Base-by-base conservation (phyloP, 352 stramenopile species). In the Albugo candida region DNA sequence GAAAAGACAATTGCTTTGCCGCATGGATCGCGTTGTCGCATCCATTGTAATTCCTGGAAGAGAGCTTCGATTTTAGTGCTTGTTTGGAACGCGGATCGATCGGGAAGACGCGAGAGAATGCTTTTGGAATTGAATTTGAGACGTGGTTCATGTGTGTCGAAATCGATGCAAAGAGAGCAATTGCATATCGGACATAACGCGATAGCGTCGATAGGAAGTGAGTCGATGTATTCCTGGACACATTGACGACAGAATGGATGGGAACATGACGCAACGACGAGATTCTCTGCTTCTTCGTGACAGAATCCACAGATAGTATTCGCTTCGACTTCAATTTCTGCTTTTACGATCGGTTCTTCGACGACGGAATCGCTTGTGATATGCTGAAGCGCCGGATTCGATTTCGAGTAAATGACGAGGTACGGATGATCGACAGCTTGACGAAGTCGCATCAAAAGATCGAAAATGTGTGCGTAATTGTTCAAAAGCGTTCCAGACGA, bases 391-490 rank as follows among this genome's bases (percentile, higher is more conserved):
- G 75, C 75, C 6, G 75, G 78, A 36, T 92, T 92, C 3, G 71
- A 83, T 51, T 92, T 92, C 12, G 78, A 92, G 42, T 85, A 92
- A 45, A 85, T 92, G 12, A 91, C 95, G 12, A 99, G 70, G 61
- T 99, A 99, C 11, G 96, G 96, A 59, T 99, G 96, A 60, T 99
- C 94, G 2, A 98, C 91, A 12, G 91, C 88, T 66, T 99, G 95
- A 2, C 96, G 83, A 53, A 99, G 83, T 2, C 95, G 85, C 36
- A 97, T 97, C 1, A 99, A 67, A 14, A 99, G 76, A 53, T 95
- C 94, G 66, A 99, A 97, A 53, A 99, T 87, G 79, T 98, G 93
- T 11, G 94, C 94, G 58, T 99, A 99, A 61, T 99, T 99, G 77
- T 99, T 98, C n/a, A 99, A 64, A 17, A 99, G 60, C 45, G 95